Base-by-base conservation (phyloP, 139 green algal species). In the Spirogloea muscicola region DNA sequence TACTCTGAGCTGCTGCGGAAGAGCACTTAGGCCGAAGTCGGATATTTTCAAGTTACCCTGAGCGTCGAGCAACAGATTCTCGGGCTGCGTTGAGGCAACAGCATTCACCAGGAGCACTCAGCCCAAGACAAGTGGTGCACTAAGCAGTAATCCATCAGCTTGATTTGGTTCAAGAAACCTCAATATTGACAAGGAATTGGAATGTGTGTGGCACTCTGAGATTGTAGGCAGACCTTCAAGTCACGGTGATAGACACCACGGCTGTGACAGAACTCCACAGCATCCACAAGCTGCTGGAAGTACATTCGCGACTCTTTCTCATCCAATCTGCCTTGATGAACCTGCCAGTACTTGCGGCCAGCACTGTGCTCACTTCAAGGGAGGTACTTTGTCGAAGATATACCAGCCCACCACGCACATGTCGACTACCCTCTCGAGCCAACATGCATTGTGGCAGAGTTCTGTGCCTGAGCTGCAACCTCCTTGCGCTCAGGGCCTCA, bases 11-110 rank as follows among this genome's bases (percentile, higher is more conserved):
- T 79, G 70, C 37, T 72, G 70, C 3, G 72, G 72, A n/a, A 80
- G 48, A 2, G 72, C 72, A 57, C 61, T 74, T 33, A 85, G 89
- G 18, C 93, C 93, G 83, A 97, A 97, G 82, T 97, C 93, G 13
- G 93, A 89, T 2, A 97, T 87, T 81, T 94, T 94, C 6, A 84
- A 49, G 41, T 81, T 96, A 52, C 91, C 91, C 49, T 87, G 66
- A 25, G 66, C 37, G 58, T 96, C 93, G 31, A 98, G 92, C 83
- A 98, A 93, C 2, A 98, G 86, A 77, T 98, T 98, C 76, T 98
- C 93, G 0, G 93, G 93, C 88, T 98, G 60, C 25, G 43, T 41
- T 25, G 18, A 4, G 33, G 49, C 3, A 25, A 25, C n/a, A 58
- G 2, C 2, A 3, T n/a, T n/a, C 27, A 59, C 27, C 10, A 27